A percentile compares a stretch with the other conserved stretches of the same genome.
Conservation (phyloP, 257 asterid species). For the Pogostemon cablin region DNA sequence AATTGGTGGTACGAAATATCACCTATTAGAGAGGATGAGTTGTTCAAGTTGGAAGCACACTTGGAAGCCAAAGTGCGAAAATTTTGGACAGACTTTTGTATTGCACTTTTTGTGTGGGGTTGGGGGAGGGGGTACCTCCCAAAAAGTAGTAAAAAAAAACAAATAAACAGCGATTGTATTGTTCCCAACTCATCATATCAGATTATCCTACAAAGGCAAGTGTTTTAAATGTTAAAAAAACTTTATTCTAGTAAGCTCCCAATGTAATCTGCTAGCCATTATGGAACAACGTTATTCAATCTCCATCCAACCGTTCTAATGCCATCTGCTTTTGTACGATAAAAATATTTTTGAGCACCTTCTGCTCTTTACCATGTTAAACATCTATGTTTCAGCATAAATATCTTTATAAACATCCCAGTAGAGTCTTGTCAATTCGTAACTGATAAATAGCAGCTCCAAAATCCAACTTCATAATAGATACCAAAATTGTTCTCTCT, state of each 20-base stretch:
- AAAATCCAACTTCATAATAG: neutral
- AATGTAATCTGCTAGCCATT: neutral
- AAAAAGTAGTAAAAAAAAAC: too few relatives aligned
- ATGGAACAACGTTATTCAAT: neutral
- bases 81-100: too few relatives aligned
- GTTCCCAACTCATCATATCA: neutral
- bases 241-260: neutral
- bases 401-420: neutral
- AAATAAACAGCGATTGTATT: too few relatives aligned
- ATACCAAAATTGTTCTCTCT: neutral
- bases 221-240: neutral
- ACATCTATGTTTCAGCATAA: neutral
- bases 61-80: too few relatives aligned
- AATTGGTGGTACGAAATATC: slow-evolving; percentile 17
- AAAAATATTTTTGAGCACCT: neutral
- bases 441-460: neutral
- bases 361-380: neutral
- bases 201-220: neutral
- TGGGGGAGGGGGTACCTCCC: too few relatives aligned
- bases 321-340: neutral
- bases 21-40: slow-evolving; percentile 6
- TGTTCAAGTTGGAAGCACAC: slow-evolving; percentile 10
- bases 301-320: neutral
- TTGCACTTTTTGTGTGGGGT: too few relatives aligned
- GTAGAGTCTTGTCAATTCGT: neutral